Conservation (phyloP, 1,284 basidiomycete genomes). For the Jaminaea rosea region DNA sequence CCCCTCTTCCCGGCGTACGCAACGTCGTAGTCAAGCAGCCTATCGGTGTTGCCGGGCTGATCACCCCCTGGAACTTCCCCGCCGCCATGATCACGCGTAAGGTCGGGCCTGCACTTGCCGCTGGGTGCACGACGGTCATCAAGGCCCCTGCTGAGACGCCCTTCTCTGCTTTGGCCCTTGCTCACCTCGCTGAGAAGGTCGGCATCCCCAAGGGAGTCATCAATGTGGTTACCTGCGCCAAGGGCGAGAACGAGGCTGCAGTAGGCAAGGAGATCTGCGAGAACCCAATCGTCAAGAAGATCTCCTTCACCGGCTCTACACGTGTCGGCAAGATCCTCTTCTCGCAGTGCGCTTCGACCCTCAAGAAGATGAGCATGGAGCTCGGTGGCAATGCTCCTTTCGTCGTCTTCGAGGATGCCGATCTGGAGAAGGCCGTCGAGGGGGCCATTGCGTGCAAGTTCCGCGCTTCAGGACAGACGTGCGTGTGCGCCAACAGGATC, state of each 20-base stretch:
- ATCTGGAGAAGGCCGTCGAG: conserved; percentile 85
- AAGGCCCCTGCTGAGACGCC: conserved; percentile 95
- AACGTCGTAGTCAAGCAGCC: conserved; percentile 93
- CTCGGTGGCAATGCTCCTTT: conserved; percentile 75
- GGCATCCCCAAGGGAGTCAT: conserved; percentile 90
- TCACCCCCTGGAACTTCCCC: conserved; percentile 47
- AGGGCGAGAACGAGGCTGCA: conserved; percentile 60
- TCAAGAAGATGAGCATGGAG: conserved; percentile 67
- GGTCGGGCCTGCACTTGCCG: conserved; percentile 74
- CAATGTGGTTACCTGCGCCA: conserved; percentile 80
- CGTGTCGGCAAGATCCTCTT: conserved; percentile 83
- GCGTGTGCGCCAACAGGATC: conserved; percentile 54
- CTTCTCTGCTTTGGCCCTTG: conserved; percentile 79
- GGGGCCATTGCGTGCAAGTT: conserved; percentile 83
- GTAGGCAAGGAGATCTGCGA: conserved; percentile 62
- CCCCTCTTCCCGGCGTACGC: conserved; percentile 61
- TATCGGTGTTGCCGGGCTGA: conserved; percentile 57
- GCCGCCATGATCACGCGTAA: conserved; percentile 65
- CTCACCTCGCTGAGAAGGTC: conserved; percentile 72
- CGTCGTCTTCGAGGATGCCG: conserved; percentile 93
- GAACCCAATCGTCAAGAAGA: conserved; percentile 64
- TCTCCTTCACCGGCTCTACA: conserved; percentile 88
- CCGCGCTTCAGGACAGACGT: conserved; percentile 82
- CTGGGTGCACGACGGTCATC: conserved; percentile 89
- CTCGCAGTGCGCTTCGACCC: conserved; percentile 67